These are phyloP conservation scores for Ophiocordyceps camponoti-rufipedis DNA, from an alignment of 2,329 filamentous ascomycete genomes.

Conservation along the genomic window DNA sequence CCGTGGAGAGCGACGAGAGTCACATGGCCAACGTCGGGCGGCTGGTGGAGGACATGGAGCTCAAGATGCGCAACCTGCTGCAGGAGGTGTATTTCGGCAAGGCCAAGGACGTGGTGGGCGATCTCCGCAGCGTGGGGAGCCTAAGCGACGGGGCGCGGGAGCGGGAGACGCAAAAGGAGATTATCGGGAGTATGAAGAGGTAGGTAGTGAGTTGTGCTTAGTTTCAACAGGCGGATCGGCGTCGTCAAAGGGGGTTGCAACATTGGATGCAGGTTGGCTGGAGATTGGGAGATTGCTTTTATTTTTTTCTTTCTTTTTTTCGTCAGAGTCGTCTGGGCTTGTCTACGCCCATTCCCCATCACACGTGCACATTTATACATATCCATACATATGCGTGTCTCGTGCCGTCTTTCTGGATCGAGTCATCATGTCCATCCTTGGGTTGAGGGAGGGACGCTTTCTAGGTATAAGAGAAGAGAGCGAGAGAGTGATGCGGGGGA, in stretches of 20 bases:
- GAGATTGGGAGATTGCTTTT: no score
- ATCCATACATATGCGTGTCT: background rate
- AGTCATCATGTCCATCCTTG: background rate
- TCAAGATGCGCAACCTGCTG: constrained; percentile 95
- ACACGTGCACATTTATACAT: no score
- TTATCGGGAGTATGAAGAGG: constrained; percentile 49
- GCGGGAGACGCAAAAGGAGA: constrained; percentile 69
- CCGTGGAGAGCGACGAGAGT: constrained; percentile 75
- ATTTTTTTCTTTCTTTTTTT: no score
- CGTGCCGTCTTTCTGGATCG: background rate
- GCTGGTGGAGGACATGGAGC: constrained; percentile 97
- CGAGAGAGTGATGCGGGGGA: background rate
- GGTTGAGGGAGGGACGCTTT: background rate
- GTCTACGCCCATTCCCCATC: no score
- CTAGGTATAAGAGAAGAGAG: background rate
- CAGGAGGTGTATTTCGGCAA: constrained; percentile 99
- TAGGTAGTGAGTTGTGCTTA: constrained; percentile 9
- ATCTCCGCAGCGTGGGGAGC: constrained; percentile 70
- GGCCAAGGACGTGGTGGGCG: constrained; percentile 94
- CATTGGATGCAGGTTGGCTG: no score
- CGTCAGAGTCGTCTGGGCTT: no score
- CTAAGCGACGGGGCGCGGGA: constrained; percentile 75
- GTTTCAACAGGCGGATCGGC: no score
- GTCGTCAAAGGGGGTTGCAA: no score
- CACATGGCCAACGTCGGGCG: constrained; percentile 92